Evolutionary conservation across 2,329 filamentous ascomycete species (phyloP), one percentile per base, ranked within the genome.

Genomic region (Neonectria faginata): DNA sequence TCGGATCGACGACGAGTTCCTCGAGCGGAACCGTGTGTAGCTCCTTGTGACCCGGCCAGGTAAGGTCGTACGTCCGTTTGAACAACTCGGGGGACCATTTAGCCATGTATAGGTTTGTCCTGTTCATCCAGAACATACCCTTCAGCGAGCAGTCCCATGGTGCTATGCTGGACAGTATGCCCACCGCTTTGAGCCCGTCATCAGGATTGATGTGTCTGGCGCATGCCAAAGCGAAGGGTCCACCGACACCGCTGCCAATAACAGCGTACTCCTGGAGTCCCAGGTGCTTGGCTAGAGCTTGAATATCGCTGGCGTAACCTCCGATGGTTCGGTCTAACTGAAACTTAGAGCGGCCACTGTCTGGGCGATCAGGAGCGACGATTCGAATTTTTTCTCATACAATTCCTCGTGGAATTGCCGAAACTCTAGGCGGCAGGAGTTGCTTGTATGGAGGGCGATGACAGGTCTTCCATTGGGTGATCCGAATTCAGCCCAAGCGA

Each of bases 401-500:
- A 66, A 42, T 16, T 52, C 22, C 9, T 64, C 12, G 16, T 68
- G 60, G 18, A 64, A 62, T 33, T 55, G 45, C 3, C 57, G 54
- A 11, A 55, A 60, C n/a, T 66, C 58, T 16, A 69, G 42, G 14
- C 62, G 65, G 2, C 54, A 60, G 4, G 63, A 62, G 6, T 60
- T 52, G 2, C 42, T 64, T 45, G 63, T 55, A 16, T 68, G 62
- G 2, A 66, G 48, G 60, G 56, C 64, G n/a, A 64, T 42, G 31
- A 66, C 39, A 0, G 60, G 60, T 14, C 64, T 52, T 18, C 57
- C 57, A 0, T 44, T 33, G 7, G 50, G 51, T 9, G 55, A 60
- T 2, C 66, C 60, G 25, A 58, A 67, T 22, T 65, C 58, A 3
- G 67, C 63, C 63, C 66, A 68, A 42, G 63, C 57, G 27, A 66